phyloP scores from a whole-genome alignment of 495 filamentous ascomycete species.

The Aspergillus haitiensis region DNA sequence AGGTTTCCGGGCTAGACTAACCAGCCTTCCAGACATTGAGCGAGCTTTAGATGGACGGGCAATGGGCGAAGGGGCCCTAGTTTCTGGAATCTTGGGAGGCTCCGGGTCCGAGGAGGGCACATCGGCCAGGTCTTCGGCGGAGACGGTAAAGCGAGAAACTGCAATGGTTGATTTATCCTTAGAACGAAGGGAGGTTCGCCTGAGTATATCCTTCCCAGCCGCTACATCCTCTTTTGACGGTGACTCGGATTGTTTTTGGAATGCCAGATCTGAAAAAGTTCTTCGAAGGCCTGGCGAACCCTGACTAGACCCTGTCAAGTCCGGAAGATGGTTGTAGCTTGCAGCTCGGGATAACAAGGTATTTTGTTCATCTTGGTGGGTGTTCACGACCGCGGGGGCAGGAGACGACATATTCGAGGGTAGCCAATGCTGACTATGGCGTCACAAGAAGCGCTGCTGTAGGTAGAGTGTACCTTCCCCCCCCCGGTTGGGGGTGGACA shows the following conservation, averaged over 20 bases:
- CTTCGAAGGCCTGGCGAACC: constrained; percentile 37
- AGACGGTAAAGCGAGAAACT: constrained; percentile 42
- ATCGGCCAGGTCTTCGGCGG: constrained; percentile 40
- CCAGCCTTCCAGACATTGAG: constrained; percentile 63
- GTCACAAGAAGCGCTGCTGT: constrained; percentile 17
- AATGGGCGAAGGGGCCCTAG: constrained; percentile 40
- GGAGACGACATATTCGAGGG: constrained; percentile 39
- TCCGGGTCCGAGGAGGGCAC: constrained; percentile 17
- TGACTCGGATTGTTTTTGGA: constrained; percentile 35
- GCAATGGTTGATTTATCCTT: constrained; percentile 37
- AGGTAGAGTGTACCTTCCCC: constrained; percentile 35
- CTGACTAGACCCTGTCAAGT: constrained; percentile 26
- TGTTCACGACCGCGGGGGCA: constrained; percentile 27
- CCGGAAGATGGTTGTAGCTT: constrained; percentile 46
- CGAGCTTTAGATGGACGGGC: constrained; percentile 47
- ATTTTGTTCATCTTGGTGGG: constrained; percentile 31
- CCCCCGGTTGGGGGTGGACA: constrained; percentile 23
- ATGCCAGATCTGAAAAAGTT: constrained; percentile 46
- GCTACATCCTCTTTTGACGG: constrained; percentile 47
- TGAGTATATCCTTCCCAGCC: constrained; percentile 49
- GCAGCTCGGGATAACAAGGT: constrained; percentile 38
- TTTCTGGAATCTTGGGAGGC: constrained; percentile 31
- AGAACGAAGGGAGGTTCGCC: constrained; percentile 45
- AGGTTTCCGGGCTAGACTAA: constrained; percentile 64
- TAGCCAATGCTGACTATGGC: constrained; percentile 21